phyloP scores from a whole-genome alignment of 2,329 filamentous ascomycete genomes.

The Botrytis aclada region DNA sequence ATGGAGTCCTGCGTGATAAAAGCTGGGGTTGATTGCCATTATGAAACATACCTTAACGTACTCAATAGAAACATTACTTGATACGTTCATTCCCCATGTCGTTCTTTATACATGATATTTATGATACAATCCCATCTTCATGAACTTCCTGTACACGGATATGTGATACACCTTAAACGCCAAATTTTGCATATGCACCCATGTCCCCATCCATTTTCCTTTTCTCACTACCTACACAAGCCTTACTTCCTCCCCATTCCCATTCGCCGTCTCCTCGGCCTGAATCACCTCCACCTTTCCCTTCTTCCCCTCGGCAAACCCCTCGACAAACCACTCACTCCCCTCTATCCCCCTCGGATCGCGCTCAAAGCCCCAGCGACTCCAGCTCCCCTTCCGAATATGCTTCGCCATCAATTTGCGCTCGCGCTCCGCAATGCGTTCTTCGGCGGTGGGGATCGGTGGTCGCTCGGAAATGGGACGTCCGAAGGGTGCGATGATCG shows the following conservation, averaged over 20 bases:
- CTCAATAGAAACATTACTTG: background rate
- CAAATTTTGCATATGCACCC: constrained; percentile 13
- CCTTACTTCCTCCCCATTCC: constrained; percentile 2
- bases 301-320: constrained; percentile 16
- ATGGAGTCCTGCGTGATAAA: background rate
- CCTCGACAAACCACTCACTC: constrained; percentile 10
- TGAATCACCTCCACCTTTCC: background rate
- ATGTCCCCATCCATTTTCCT: background rate
- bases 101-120: background rate
- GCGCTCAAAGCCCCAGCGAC: constrained; percentile 21
- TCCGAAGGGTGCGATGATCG: constrained; percentile 71
- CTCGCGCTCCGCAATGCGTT: constrained; percentile 55
- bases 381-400: constrained; percentile 43
- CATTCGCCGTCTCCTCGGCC: background rate
- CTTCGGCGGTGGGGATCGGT: constrained; percentile 61
- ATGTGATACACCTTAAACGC: constrained; percentile 11
- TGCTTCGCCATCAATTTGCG: constrained; percentile 56
- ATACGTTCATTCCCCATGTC: background rate
- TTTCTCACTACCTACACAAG: background rate
- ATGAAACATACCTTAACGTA: background rate
- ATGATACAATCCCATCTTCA: constrained; percentile 17
- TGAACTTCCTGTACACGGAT: constrained; percentile 2
- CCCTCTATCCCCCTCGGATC: constrained; percentile 8
- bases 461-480: constrained; percentile 61
- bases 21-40: background rate